Evolutionary conservation across 2,329 filamentous ascomycete species (phyloP).

Genomic region (Canariomyces notabilis): DNA sequence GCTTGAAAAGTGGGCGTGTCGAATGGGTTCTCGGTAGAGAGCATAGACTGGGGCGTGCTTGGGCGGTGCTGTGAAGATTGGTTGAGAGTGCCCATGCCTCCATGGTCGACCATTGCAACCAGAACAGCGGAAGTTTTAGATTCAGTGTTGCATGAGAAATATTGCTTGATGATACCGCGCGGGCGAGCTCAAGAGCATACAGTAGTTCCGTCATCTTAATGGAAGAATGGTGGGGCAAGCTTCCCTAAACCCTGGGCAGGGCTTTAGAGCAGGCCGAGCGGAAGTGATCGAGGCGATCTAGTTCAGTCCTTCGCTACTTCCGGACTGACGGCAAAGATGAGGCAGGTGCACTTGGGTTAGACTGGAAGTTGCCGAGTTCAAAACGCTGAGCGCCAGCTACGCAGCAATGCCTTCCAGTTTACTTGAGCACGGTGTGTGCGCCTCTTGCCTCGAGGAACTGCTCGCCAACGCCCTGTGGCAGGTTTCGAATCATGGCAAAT

Average conservation of each 20-base stretch:
- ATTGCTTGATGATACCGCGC: neutral
- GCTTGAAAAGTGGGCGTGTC: neutral
- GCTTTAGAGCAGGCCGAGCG: too few species aligned
- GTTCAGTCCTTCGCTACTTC: too few species aligned
- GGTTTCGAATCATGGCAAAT: slow-evolving; percentile 72
- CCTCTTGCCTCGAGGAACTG: slow-evolving; percentile 84
- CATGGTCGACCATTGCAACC: neutral
- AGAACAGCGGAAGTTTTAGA: neutral
- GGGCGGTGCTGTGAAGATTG: neutral
- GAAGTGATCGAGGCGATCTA: too few species aligned
- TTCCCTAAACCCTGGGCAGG: too few species aligned
- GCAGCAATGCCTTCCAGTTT: slow-evolving; percentile 38
- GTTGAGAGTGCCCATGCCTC: neutral
- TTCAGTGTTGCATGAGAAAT: neutral
- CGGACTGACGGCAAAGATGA: too few species aligned
- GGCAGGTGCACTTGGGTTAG: neutral
- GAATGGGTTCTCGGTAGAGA: neutral
- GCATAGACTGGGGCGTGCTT: neutral
- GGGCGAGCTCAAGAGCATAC: neutral
- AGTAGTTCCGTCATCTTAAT: too few species aligned
- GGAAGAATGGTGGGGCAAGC: too few species aligned
- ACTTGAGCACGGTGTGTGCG: slow-evolving; percentile 91
- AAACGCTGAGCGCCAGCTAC: too few species aligned
- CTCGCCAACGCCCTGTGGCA: slow-evolving; percentile 80
- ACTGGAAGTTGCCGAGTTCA: too few species aligned